These are phyloP conservation scores for Caloboletus inedulis DNA, from an alignment of 1,284 basidiomycete genomes.

Conservation along the genomic window DNA sequence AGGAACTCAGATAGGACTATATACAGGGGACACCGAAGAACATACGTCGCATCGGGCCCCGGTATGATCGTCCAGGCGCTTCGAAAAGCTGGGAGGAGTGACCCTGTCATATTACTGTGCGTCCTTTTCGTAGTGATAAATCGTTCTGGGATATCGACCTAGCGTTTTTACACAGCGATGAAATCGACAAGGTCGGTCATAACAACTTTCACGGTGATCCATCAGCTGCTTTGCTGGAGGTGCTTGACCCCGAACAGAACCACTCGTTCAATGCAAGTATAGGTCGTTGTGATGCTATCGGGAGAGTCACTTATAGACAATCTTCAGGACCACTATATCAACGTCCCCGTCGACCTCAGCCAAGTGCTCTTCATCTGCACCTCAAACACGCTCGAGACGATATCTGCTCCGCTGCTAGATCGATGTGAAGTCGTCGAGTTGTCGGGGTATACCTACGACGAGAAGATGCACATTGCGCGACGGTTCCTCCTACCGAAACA, in stretches of 20 bases:
- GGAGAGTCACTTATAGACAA: conserved; percentile 3
- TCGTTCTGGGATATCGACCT: conserved; percentile 17
- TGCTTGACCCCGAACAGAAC: conserved; percentile 91
- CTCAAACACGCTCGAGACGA: conserved; percentile 82
- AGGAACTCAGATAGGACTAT: conserved; percentile 2
- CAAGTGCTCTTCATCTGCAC: conserved; percentile 90
- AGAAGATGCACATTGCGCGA: conserved; percentile 86
- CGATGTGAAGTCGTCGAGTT: conserved; percentile 71
- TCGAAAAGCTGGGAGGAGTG: conserved; percentile 78
- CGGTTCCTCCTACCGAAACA: conserved; percentile 88
- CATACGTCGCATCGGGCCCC: conserved; percentile 87
- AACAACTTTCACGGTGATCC: conserved; percentile 90
- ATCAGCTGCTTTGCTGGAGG: conserved; percentile 82
- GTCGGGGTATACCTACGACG: conserved; percentile 84
- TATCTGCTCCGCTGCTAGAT: conserved; percentile 78
- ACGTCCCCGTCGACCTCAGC: conserved; percentile 85
- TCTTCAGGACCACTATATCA: conserved; percentile 82
- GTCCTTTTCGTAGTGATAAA: conserved; percentile 27
- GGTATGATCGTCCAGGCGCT: conserved; percentile 87
- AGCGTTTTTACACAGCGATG: conserved; percentile 51
- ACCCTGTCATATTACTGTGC: conserved; percentile 78
- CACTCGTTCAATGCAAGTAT: conserved; percentile 70
- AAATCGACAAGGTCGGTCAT: conserved; percentile 86
- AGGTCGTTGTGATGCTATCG: neutral
- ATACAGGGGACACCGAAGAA: conserved; percentile 73